phyloP scores from a whole-genome alignment of 192 early-diverging fungal species.

The Obelidium mucronatum region DNA sequence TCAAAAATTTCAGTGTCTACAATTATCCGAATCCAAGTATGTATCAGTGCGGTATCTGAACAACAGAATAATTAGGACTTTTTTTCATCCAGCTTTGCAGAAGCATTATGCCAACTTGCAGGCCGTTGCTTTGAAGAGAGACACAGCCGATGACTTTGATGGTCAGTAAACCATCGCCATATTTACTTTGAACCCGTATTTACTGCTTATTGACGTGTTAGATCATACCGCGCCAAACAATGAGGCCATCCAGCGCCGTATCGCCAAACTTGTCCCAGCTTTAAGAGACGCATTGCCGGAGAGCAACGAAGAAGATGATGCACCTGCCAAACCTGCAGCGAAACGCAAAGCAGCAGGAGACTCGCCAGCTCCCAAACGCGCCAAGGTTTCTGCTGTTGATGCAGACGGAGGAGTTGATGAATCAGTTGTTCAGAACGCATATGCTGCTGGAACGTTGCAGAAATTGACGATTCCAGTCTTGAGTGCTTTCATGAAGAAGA shows the following conservation, averaged over 20 bases:
- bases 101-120: constrained; percentile 59
- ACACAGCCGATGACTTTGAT: constrained; percentile 45
- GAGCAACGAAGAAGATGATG: background rate
- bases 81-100: constrained; percentile 44
- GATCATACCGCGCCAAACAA: constrained; percentile 27
- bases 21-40: constrained; percentile 54
- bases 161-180: constrained; percentile 34
- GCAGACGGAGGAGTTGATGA: background rate
- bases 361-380: background rate
- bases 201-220: background rate
- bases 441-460: background rate
- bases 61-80: background rate
- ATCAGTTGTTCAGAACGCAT: constrained; percentile 12
- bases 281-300: constrained; percentile 13
- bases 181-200: background rate
- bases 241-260: constrained; percentile 14
- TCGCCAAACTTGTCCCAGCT: constrained; percentile 16
- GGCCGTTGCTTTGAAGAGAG: constrained; percentile 50
- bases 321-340: background rate
- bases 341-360: constrained; percentile 1
- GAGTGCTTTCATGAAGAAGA: constrained; percentile 30
- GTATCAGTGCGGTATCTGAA: background rate
- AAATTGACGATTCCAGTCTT: constrained; percentile 29
- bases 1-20: constrained; percentile 39
- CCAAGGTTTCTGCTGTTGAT: background rate